Conservation (phyloP, 2,329 filamentous ascomycete genomes). For the Penicillium hesseltinei region DNA sequence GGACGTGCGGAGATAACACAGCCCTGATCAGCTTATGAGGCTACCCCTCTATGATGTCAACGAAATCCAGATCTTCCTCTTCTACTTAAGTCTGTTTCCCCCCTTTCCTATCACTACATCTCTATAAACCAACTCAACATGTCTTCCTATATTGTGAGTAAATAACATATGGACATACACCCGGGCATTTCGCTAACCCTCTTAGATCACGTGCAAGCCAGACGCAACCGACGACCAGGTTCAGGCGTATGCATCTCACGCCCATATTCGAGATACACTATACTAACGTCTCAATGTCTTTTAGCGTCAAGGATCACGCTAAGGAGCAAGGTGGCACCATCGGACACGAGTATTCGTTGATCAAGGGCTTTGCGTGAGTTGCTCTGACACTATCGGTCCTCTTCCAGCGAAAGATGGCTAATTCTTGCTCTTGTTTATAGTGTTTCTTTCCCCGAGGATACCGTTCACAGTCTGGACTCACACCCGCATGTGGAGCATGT, state of each 20-base stretch:
- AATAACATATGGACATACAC: no score
- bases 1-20: slow-evolving; percentile 2
- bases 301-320: slow-evolving; percentile 3
- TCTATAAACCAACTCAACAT: not conserved
- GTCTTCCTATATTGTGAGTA: slow-evolving; percentile 6
- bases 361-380: slow-evolving; percentile 12
- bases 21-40: not conserved
- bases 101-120: not conserved
- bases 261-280: not conserved
- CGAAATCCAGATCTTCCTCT: not conserved
- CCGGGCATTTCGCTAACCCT: not conserved
- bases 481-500: slow-evolving; percentile 4
- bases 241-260: not conserved
- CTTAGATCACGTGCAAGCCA: slow-evolving; percentile 5
- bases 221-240: slow-evolving; percentile 1
- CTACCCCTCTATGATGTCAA: slow-evolving; percentile 15
- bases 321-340: slow-evolving; percentile 7
- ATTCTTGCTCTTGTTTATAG: not conserved
- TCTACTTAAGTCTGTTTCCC: not conserved
- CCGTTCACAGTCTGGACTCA: not conserved
- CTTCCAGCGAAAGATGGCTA: not conserved
- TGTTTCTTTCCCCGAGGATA: not conserved
- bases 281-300: not conserved
- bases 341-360: slow-evolving; percentile 5
- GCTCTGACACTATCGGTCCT: not conserved